These are phyloP conservation scores for Cercospora sp. DNA, from an alignment of 2,329 filamentous ascomycete genomes.

Conservation along the genomic window DNA sequence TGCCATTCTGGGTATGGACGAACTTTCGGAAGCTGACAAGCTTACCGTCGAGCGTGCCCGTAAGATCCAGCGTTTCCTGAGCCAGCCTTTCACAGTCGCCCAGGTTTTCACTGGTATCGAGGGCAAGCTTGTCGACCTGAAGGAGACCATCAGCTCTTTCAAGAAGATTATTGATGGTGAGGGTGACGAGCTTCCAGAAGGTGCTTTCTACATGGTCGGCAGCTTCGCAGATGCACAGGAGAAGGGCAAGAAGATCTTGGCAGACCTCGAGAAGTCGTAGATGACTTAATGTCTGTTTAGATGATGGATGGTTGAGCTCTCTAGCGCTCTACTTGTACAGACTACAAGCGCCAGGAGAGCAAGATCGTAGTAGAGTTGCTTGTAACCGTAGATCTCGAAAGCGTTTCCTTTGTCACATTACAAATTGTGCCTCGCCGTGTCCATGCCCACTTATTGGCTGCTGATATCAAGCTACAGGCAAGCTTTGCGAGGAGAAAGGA, in stretches of 20 bases:
- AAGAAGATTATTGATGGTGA: slow-evolving; percentile 95
- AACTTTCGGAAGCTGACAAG: slow-evolving; percentile 98
- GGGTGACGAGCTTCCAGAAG: slow-evolving; percentile 92
- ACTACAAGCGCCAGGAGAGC: slow-evolving; percentile 31
- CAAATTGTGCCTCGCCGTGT: background rate
- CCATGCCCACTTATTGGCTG: background rate
- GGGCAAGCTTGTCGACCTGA: slow-evolving; percentile 94
- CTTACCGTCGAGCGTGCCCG: slow-evolving; percentile 99
- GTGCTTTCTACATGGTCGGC: slow-evolving; percentile 97
- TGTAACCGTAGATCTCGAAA: slow-evolving; percentile 34
- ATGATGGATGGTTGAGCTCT: slow-evolving; percentile 26
- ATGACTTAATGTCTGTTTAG: slow-evolving; percentile 16
- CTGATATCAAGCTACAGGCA: background rate
- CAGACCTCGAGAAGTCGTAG: slow-evolving; percentile 69
- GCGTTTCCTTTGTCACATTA: slow-evolving; percentile 30
- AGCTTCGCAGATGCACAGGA: slow-evolving; percentile 86
- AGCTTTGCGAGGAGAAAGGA: background rate
- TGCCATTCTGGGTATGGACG: slow-evolving; percentile 99
- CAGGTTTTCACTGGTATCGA: slow-evolving; percentile 90
- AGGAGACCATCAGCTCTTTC: slow-evolving; percentile 97
- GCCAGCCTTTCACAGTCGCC: slow-evolving; percentile 93
- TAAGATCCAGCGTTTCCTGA: slow-evolving; percentile 99
- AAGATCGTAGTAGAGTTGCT: slow-evolving; percentile 24
- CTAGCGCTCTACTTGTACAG: slow-evolving; percentile 32
- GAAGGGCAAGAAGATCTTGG: slow-evolving; percentile 99